Conservation (phyloP, 2,329 filamentous ascomycete genomes). For the Fusarium graminum region DNA sequence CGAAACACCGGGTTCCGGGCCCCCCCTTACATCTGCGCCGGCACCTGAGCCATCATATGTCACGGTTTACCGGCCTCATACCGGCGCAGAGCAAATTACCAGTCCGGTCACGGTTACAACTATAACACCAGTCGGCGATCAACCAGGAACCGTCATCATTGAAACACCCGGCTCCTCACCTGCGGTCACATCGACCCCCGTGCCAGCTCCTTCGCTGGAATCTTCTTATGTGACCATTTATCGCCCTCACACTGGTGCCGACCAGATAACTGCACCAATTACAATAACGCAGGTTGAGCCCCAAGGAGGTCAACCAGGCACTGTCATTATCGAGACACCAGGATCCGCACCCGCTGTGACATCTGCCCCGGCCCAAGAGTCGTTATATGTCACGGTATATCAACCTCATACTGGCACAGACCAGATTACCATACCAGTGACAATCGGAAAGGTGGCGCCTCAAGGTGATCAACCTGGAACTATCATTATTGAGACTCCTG, state of each 20-base stretch:
- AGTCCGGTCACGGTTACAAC: conserved; percentile 6
- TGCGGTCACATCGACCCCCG: conserved; percentile 3
- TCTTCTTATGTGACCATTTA: conserved; percentile 24
- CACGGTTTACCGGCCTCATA: conserved; percentile 28
- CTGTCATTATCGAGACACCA: conserved; percentile 22
- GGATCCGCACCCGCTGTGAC: conserved; percentile 5
- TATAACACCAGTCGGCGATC: conserved; percentile 9
- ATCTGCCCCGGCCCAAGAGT: neutral
- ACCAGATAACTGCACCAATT: conserved; percentile 11
- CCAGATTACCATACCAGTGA: neutral
- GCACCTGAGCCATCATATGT: conserved; percentile 24
- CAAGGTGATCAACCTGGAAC: conserved; percentile 16
- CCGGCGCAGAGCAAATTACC: conserved; percentile 16
- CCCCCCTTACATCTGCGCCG: conserved; percentile 3
- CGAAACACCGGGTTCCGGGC: conserved; percentile 15
- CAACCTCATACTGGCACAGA: conserved; percentile 3
- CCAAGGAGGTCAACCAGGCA: conserved; percentile 14
- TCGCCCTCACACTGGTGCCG: conserved; percentile 10
- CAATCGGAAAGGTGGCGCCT: neutral
- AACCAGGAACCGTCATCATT: conserved; percentile 32
- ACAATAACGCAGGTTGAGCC: conserved; percentile 19
- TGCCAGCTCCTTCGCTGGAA: neutral
- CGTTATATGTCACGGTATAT: conserved; percentile 10
- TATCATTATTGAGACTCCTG: conserved; percentile 20
- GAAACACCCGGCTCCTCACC: conserved; percentile 21